These are phyloP conservation scores for Triticum urartu DNA, from an alignment of 176 grass and related monocot genomes.

Conservation along the genomic window DNA sequence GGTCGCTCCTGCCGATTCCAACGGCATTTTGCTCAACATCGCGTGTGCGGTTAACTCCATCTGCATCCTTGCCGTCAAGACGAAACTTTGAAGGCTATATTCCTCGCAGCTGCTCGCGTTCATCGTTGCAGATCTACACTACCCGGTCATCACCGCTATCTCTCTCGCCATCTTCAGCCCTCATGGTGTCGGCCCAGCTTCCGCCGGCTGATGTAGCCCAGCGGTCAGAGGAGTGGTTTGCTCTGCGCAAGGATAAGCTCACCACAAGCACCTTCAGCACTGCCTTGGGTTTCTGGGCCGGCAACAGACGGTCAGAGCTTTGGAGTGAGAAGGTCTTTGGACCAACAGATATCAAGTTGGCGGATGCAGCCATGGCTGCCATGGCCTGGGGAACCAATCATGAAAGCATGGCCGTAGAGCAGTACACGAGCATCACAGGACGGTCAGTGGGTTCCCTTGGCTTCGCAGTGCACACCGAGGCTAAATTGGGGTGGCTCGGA, in stretches of 20 bases:
- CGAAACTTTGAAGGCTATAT: conserved; percentile 73
- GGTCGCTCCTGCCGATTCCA: conserved; percentile 40
- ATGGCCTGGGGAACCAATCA: conserved; percentile 90
- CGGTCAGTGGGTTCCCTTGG: conserved; percentile 62
- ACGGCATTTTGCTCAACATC: conserved; percentile 26
- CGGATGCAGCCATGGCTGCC: conserved; percentile 61
- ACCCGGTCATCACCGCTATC: conserved; percentile 34
- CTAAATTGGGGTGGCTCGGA: conserved; percentile 80
- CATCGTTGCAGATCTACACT: conserved; percentile 46
- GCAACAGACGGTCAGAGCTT: conserved; percentile 70
- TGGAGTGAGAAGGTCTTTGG: conserved; percentile 92
- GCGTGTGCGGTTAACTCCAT: conserved; percentile 15
- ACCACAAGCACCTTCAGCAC: conserved; percentile 99
- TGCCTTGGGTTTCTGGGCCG: conserved; percentile 82
- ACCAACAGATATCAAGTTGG: conserved; percentile 47
- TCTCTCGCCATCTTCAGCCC: conserved; percentile 39
- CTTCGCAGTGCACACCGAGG: conserved; percentile 76
- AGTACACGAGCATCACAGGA: conserved; percentile 83
- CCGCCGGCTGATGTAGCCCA: conserved; percentile 63
- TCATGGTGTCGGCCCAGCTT: conserved; percentile 55
- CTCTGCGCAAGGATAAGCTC: conserved; percentile 94
- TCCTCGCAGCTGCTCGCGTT: conserved; percentile 60
- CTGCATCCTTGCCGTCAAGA: conserved; percentile 52
- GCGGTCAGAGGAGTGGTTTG: conserved; percentile 95
- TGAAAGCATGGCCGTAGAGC: conserved; percentile 69